Evolutionary conservation across 495 filamentous ascomycete genomes (phyloP).

Genomic region (Haplographium delicatum): DNA sequence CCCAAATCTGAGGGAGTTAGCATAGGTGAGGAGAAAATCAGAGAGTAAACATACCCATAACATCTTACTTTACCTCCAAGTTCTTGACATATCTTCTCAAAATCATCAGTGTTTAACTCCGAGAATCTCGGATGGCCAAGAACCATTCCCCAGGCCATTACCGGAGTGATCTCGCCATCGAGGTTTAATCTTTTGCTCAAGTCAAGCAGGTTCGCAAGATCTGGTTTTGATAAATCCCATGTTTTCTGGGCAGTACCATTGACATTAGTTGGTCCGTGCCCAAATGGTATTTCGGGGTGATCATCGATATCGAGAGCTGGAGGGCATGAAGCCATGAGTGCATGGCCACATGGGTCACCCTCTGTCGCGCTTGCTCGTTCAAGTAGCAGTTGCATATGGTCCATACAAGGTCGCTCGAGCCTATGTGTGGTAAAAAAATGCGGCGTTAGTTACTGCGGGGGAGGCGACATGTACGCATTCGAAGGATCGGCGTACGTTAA

Average conservation of each 20-base stretch:
- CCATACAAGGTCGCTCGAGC: constrained; percentile 91
- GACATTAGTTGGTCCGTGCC: constrained; percentile 30
- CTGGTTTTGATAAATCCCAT: constrained; percentile 65
- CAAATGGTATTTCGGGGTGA: constrained; percentile 44
- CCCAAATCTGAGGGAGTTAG: constrained; percentile 55
- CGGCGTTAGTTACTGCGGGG: constrained; percentile 45
- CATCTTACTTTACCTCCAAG: constrained; percentile 79
- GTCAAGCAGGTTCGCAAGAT: constrained; percentile 75
- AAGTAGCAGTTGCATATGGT: constrained; percentile 78
- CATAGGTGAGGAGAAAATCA: constrained; percentile 7
- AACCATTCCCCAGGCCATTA: constrained; percentile 88
- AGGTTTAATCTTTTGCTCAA: constrained; percentile 78
- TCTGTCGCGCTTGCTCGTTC: constrained; percentile 50
- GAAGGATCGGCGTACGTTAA: constrained; percentile 74
- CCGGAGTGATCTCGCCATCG: constrained; percentile 92
- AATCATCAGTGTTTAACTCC: constrained; percentile 61
- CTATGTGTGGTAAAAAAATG: constrained; percentile 42
- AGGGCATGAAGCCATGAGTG: constrained; percentile 84
- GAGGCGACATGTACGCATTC: constrained; percentile 61
- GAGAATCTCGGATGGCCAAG: constrained; percentile 62
- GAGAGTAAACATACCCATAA: constrained; percentile 72
- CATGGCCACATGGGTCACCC: constrained; percentile 64
- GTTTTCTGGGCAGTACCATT: constrained; percentile 42
- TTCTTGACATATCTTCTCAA: constrained; percentile 66
- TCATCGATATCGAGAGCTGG: constrained; percentile 47